Evolutionary conservation across 148 eudicot genomes (phyloP).

Genomic region (Rhododendron simsii): DNA sequence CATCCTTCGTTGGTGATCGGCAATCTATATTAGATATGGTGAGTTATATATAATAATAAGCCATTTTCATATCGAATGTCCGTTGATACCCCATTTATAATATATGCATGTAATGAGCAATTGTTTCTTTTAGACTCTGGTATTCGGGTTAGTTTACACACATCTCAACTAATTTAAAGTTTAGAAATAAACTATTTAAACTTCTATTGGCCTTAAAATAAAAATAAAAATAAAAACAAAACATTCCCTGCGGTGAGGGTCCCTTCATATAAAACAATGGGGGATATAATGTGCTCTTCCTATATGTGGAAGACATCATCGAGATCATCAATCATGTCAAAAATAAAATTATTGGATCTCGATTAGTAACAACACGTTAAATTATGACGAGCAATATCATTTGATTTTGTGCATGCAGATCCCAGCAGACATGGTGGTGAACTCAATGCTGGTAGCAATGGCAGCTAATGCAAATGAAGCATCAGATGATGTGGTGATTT

Average conservation of each 20-base stretch:
- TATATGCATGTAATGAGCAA: background rate
- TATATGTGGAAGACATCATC: too few relatives aligned
- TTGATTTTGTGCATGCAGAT: constrained; percentile 41
- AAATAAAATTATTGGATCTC: too few relatives aligned
- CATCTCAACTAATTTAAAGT: background rate
- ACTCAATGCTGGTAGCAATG: constrained; percentile 62
- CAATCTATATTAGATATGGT: constrained; percentile 38
- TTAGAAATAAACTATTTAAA: background rate
- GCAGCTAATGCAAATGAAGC: constrained; percentile 38
- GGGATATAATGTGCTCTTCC: background rate
- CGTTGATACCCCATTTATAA: background rate
- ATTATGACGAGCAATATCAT: background rate
- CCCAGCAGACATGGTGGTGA: constrained; percentile 76
- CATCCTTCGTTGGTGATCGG: constrained; percentile 40
- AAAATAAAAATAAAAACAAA: too few relatives aligned
- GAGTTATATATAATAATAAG: background rate
- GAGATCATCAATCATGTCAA: background rate
- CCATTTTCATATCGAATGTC: background rate
- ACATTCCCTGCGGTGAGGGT: background rate
- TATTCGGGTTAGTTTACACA: background rate
- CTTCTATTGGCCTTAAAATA: background rate
- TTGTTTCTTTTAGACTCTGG: background rate
- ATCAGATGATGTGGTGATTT: constrained; percentile 6
- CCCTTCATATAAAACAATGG: background rate
- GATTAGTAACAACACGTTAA: background rate